Percentiles rank a stretch among this genome's conserved stretches.
Conservation (phyloP, 352 stramenopile species). For the Paralagenidium karlingii region DNA sequence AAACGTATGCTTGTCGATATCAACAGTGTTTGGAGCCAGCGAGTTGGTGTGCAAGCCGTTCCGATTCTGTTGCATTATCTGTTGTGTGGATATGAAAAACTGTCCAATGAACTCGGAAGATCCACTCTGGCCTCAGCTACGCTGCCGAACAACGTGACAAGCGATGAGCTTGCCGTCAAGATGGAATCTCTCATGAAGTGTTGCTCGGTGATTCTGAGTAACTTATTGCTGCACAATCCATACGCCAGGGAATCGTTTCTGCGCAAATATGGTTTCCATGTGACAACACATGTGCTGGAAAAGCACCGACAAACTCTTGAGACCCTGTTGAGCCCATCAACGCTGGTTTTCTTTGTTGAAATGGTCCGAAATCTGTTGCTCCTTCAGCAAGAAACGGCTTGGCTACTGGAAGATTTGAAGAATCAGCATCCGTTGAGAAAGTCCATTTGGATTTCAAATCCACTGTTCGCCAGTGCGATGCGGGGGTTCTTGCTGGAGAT, state of each 20-base stretch:
- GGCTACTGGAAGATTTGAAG: conserved; percentile 2
- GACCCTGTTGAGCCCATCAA: conserved; percentile 46
- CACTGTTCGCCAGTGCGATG: conserved; percentile 53
- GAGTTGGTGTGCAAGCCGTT: conserved; percentile 37
- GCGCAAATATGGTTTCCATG: conserved; percentile 50
- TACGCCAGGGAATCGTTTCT: conserved; percentile 40
- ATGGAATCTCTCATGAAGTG: no score
- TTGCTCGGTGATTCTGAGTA: no score
- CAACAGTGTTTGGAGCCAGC: conserved; percentile 32
- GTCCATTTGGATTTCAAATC: conserved; percentile 61
- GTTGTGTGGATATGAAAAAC: conserved; percentile 34
- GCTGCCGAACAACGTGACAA: no score
- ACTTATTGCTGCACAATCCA: conserved; percentile 36
- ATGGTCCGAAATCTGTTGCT: conserved; percentile 37
- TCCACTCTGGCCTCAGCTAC: no score
- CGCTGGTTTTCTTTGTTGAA: conserved; percentile 52
- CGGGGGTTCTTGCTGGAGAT: conserved; percentile 55
- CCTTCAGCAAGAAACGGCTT: no score
- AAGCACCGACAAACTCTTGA: conserved; percentile 21
- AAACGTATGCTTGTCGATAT: conserved; percentile 29
- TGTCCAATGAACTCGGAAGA: no score
- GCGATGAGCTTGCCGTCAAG: no score
- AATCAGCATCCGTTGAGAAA: conserved; percentile 42
- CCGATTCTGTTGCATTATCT: conserved; percentile 52
- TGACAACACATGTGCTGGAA: conserved; percentile 43